Conservation (phyloP, 1,284 basidiomycete genomes). For the Cryptococcus wingfieldii region DNA sequence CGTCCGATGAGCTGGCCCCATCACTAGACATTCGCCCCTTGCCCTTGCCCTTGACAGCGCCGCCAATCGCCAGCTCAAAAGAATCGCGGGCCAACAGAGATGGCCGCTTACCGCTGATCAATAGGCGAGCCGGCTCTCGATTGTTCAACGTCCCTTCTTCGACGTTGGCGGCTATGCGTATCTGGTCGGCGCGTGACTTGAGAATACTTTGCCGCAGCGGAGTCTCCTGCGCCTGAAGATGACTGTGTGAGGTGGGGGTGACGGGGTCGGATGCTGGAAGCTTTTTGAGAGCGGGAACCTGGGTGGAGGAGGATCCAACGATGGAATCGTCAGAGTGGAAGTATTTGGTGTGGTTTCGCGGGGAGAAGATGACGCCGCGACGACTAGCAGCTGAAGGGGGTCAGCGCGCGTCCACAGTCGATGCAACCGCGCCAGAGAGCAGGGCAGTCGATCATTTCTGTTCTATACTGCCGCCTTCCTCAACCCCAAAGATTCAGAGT, state of each 20-base stretch:
- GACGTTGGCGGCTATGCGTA: conserved; percentile 37
- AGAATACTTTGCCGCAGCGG: conserved; percentile 28
- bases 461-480: neutral
- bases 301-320: conserved; percentile 11
- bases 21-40: conserved; percentile 21
- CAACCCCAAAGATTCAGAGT: neutral
- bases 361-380: conserved; percentile 37
- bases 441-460: neutral
- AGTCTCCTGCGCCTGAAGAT: conserved; percentile 1
- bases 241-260: conserved; percentile 9
- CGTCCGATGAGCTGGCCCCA: conserved; percentile 17
- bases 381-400: conserved; percentile 3
- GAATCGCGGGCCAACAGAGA: conserved; percentile 30
- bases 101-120: conserved; percentile 36
- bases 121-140: conserved; percentile 38
- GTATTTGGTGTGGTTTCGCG: conserved; percentile 31
- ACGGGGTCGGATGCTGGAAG: conserved; percentile 17
- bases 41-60: conserved; percentile 9
- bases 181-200: conserved; percentile 28
- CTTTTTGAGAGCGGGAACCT: conserved; percentile 3
- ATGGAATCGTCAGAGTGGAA: conserved; percentile 36
- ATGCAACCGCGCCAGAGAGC: neutral
- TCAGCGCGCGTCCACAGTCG: neutral
- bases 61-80: conserved; percentile 29
- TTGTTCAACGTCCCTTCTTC: conserved; percentile 46